These are phyloP conservation scores for Aureobasidium sp. DNA, from an alignment of 2,329 filamentous ascomycete genomes.

Conservation along the genomic window DNA sequence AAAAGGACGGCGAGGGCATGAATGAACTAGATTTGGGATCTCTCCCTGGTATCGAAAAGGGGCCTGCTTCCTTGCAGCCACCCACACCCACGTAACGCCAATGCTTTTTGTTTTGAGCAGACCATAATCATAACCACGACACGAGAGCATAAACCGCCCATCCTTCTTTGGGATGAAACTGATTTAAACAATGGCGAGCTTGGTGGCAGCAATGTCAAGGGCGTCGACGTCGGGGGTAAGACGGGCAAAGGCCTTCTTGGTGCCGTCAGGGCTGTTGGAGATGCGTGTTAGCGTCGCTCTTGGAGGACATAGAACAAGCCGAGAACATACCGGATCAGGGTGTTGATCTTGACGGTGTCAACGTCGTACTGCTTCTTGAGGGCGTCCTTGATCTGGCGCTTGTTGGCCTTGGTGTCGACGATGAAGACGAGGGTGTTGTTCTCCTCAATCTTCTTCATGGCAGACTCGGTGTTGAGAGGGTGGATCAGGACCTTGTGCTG, in stretches of 20 bases:
- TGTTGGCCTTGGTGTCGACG: slow-evolving; percentile 73
- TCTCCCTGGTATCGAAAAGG: slow-evolving; percentile 11
- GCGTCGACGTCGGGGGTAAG: slow-evolving; percentile 95
- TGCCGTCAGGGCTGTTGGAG: slow-evolving; percentile 70
- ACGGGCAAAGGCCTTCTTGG: slow-evolving; percentile 98
- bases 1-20: slow-evolving; percentile 13
- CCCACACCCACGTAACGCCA: slow-evolving; percentile 14
- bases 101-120: slow-evolving; percentile 16
- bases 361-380: slow-evolving; percentile 99
- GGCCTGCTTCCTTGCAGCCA: slow-evolving; percentile 16
- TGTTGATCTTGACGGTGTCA: slow-evolving; percentile 98
- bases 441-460: slow-evolving; percentile 99
- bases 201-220: slow-evolving; percentile 98
- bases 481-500: slow-evolving; percentile 97
- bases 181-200: slow-evolving; percentile 90
- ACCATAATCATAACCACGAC: slow-evolving; percentile 12
- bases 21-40: slow-evolving; percentile 14
- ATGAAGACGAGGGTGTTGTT: slow-evolving; percentile 79
- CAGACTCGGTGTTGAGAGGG: slow-evolving; percentile 98
- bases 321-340: slow-evolving; percentile 72
- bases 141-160: neutral
- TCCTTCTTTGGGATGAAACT: neutral
- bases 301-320: too few relatives aligned
- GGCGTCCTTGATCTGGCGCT: slow-evolving; percentile 97
- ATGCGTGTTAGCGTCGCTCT: slow-evolving; percentile 15